A percentile compares a stretch with the other conserved stretches of the same genome.
These are phyloP conservation scores for Hypoxylon crocopeplum DNA, from an alignment of 495 filamentous ascomycete genomes.

Conservation along the genomic window DNA sequence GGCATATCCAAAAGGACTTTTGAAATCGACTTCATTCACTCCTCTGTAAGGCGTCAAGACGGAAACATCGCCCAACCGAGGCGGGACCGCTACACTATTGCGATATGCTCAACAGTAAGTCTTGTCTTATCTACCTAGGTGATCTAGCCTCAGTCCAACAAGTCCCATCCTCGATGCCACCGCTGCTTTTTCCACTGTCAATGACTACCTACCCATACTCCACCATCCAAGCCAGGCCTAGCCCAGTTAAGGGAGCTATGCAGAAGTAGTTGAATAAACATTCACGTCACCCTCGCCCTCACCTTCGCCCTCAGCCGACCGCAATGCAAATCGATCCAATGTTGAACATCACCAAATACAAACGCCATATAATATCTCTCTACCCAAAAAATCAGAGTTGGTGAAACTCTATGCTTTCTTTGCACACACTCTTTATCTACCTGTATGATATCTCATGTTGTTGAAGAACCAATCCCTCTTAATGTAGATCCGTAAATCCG, in stretches of 20 bases:
- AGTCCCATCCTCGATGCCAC: no score
- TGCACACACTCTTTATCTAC: neutral
- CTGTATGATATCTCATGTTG: constrained; percentile 9
- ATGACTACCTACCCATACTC: neutral
- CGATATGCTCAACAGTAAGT: no score
- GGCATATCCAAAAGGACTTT: no score
- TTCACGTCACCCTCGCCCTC: neutral
- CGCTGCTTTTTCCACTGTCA: no score
- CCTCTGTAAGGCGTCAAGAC: no score
- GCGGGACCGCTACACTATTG: no score
- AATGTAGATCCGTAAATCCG: no score
- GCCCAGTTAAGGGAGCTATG: constrained; percentile 34
- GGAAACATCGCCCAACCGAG: no score
- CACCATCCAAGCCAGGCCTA: neutral
- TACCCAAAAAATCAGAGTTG: constrained; percentile 28
- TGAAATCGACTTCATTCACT: no score
- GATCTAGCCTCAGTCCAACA: no score
- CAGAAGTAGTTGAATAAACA: constrained; percentile 38
- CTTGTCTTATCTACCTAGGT: no score
- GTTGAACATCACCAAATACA: neutral
- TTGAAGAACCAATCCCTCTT: constrained; percentile 12
- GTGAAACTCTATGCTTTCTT: constrained; percentile 30
- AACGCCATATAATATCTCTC: neutral
- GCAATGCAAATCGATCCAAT: neutral
- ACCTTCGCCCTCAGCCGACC: neutral